phyloP scores from a whole-genome alignment of 495 filamentous ascomycete genomes.

The Xylaria cubensis region DNA sequence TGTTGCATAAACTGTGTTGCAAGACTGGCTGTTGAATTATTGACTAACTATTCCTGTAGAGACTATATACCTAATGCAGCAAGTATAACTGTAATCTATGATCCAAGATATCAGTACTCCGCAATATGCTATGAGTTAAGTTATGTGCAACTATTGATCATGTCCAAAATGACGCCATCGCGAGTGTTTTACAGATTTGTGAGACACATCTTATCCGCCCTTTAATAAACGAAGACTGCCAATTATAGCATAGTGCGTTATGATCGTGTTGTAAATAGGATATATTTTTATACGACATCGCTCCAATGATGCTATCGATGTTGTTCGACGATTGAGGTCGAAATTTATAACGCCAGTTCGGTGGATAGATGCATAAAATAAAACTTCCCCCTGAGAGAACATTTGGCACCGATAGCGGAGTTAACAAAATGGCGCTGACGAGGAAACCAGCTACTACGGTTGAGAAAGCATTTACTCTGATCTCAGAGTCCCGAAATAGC shows the following conservation, averaged over 20 bases:
- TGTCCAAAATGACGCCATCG: background rate
- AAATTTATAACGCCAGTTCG: background rate
- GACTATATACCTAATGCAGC: background rate
- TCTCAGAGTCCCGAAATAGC: constrained; percentile 7
- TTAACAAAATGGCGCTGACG: background rate
- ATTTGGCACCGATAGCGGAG: too few species aligned
- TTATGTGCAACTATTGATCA: background rate
- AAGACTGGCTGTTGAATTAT: background rate
- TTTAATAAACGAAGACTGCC: background rate
- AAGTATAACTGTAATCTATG: background rate
- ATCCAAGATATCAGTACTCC: background rate
- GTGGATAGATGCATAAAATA: background rate
- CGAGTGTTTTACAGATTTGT: background rate
- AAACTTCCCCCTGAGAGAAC: background rate
- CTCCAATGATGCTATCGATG: background rate
- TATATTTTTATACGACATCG: background rate
- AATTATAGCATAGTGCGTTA: background rate
- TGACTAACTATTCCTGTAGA: background rate
- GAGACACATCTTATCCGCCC: background rate
- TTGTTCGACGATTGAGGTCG: background rate
- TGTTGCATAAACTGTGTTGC: background rate
- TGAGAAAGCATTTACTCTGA: background rate
- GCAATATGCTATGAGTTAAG: background rate
- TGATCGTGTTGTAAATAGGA: background rate
- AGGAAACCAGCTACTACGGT: background rate